Evolutionary conservation across 192 early-diverging fungal genomes (phyloP).

Genomic region (Allomyces arbusculus): DNA sequence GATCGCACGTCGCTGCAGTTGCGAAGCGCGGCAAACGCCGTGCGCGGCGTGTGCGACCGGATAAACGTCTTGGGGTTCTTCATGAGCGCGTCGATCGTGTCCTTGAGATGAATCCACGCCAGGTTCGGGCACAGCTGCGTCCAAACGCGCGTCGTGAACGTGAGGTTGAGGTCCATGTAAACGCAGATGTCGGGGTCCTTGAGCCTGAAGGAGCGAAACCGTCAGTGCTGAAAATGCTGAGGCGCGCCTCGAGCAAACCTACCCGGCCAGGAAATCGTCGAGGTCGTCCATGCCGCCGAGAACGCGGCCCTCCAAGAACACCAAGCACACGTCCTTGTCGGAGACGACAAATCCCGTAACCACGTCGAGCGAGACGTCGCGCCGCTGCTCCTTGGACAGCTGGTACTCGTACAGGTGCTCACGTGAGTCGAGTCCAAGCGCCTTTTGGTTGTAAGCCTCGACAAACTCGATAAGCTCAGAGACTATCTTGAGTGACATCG

Average conservation of each 20-base stretch:
- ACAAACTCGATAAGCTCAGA: not conserved
- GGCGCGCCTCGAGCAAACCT: too few species aligned
- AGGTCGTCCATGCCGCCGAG: not conserved
- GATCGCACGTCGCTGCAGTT: not conserved
- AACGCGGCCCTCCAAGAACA: not conserved
- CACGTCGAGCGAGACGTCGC: not conserved
- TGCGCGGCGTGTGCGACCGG: not conserved
- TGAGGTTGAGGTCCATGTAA: not conserved
- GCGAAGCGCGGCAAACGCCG: not conserved
- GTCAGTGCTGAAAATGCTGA: too few species aligned
- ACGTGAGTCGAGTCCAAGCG: not conserved
- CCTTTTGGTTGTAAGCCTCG: not conserved
- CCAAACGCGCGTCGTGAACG: not conserved
- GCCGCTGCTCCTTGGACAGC: not conserved
- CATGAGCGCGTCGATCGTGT: not conserved
- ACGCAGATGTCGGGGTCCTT: too few species aligned
- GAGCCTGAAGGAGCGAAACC: too few species aligned
- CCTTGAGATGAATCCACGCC: not conserved
- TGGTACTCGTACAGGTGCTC: not conserved
- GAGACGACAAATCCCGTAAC: not conserved
- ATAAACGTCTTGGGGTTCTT: not conserved
- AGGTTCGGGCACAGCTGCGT: not conserved
- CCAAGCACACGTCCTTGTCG: not conserved
- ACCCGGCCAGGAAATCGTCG: too few species aligned
- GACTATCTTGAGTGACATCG: too few species aligned